phyloP scores from a whole-genome alignment of 2,329 filamentous ascomycete genomes.

The Ascocoryne sarcoides region DNA sequence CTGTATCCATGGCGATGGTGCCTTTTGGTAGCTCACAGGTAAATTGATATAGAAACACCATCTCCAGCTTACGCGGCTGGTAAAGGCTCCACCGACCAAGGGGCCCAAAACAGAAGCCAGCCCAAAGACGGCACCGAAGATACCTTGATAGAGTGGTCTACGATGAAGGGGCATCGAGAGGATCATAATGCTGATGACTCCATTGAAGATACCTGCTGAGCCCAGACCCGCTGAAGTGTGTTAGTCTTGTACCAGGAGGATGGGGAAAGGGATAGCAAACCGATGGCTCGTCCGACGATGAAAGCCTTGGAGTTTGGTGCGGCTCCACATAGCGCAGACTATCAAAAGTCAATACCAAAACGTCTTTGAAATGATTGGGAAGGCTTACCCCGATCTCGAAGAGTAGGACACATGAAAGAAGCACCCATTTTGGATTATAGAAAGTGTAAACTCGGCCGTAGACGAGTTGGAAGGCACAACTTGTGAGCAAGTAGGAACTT shows the following conservation, averaged over 20 bases:
- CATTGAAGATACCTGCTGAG: conserved; percentile 26
- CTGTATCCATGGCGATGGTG: background rate
- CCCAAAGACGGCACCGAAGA: conserved; percentile 26
- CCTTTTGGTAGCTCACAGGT: background rate
- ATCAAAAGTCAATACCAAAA: conserved; percentile 6
- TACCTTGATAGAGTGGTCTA: conserved; percentile 24
- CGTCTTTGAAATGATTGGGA: background rate
- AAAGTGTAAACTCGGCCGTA: conserved; percentile 28
- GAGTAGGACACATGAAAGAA: conserved; percentile 24
- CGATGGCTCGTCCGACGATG: conserved; percentile 29
- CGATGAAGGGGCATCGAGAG: conserved; percentile 22
- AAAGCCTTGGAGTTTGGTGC: conserved; percentile 29
- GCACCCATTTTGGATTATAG: conserved; percentile 26
- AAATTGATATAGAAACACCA: conserved; percentile 30
- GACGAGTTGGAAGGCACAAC: conserved; percentile 21
- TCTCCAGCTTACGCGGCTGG: conserved; percentile 25
- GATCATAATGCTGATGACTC: conserved; percentile 23
- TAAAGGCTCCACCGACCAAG: conserved; percentile 36
- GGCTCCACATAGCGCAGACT: conserved; percentile 27
- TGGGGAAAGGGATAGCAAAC: conserved; percentile 8
- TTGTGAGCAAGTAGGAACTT: conserved; percentile 31
- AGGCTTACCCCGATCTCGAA: conserved; percentile 29
- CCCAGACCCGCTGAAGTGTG: conserved; percentile 15
- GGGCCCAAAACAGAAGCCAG: conserved; percentile 28
- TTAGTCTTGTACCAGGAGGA: background rate